Base-by-base conservation (phyloP, 306 rosid species). In the Pueraria montana region DNA sequence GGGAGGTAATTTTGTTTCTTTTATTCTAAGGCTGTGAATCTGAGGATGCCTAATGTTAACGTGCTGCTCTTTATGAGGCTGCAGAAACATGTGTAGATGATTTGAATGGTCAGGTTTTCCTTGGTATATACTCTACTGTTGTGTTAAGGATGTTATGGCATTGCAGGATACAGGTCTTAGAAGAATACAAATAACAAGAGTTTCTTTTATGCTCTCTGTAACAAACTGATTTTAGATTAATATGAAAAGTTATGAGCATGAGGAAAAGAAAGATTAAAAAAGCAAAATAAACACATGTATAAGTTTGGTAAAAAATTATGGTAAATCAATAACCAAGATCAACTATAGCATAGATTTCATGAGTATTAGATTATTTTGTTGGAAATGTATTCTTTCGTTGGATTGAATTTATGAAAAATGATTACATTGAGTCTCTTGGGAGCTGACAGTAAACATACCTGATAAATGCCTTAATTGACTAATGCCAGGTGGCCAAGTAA, bases 281-380 rank as follows among this genome's bases (percentile, higher is more conserved):
- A 18, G 8, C 12, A 10, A 11, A 40, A 68, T 12, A 18, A n/a
- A 73, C 50, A 32, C 48, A 50, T 61, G 48, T 30, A 27, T 50
- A 20, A 73, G 52, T n/a, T 73, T 27, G 45, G 45, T 24, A 62
- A 18, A 38, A 66, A n/a, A 38, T 67, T 40, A 16, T 17, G 63
- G 27, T 72, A 72, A 70, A 70, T 70, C 75, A 70, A 21, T 64
- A 66, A 72, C 63, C 61, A 50, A 49, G 27, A 50, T 72, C 27
- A 50, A 50, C 77, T 9, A 72, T 50, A 26, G 61, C 24, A 16
- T 30, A 30, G 4, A 11, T 16, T 45, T 12, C 50, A 12, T 3
- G 50, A 45, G 7, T 45, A 30, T 11, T 45, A 45, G 14, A 45
- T 45, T 45, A n/a, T 30, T 30, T 2, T 0, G 2, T 4, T 2